These are phyloP conservation scores for Saccharum officinarum DNA, from an alignment of 176 grass and related monocot genomes.

Conservation along the genomic window DNA sequence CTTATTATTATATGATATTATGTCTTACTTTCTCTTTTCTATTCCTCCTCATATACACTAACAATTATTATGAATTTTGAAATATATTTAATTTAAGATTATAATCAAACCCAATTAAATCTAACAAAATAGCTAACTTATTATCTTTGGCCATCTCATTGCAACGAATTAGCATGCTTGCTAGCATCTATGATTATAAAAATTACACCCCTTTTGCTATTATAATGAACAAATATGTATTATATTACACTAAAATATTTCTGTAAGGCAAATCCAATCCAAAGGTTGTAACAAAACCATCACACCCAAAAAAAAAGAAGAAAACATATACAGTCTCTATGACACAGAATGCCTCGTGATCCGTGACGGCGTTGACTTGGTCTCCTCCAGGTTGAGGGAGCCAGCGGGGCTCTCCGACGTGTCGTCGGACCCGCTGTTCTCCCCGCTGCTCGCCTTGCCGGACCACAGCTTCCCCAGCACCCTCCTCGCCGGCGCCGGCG, in stretches of 20 bases:
- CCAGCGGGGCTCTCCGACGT: constrained; percentile 91
- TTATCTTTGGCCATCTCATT: too few relatives aligned
- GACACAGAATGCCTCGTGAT: constrained; percentile 77
- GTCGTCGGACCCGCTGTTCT: constrained; percentile 84
- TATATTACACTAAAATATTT: constrained; percentile 11
- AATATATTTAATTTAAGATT: too few relatives aligned
- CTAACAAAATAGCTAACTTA: too few relatives aligned
- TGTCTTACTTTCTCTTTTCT: too few relatives aligned
- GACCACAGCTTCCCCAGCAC: constrained; percentile 92
- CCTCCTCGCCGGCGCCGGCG: constrained; percentile 48
- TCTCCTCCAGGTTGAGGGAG: constrained; percentile 69
- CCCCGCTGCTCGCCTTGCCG: constrained; percentile 56
- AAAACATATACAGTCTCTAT: not conserved
- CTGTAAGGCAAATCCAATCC: constrained; percentile 11
- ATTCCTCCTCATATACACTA: too few relatives aligned
- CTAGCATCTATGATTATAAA: too few relatives aligned
- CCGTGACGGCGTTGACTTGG: constrained; percentile 75
- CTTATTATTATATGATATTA: too few relatives aligned
- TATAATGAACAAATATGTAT: too few relatives aligned
- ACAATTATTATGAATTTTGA: too few relatives aligned
- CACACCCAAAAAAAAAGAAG: not conserved
- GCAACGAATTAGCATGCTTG: too few relatives aligned
- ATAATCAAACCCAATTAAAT: too few relatives aligned
- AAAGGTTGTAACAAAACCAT: constrained; percentile 11
- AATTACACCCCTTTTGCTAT: too few relatives aligned